Base-by-base conservation (phyloP, 345 rosid genomes). In the Anacardium occidentale region DNA sequence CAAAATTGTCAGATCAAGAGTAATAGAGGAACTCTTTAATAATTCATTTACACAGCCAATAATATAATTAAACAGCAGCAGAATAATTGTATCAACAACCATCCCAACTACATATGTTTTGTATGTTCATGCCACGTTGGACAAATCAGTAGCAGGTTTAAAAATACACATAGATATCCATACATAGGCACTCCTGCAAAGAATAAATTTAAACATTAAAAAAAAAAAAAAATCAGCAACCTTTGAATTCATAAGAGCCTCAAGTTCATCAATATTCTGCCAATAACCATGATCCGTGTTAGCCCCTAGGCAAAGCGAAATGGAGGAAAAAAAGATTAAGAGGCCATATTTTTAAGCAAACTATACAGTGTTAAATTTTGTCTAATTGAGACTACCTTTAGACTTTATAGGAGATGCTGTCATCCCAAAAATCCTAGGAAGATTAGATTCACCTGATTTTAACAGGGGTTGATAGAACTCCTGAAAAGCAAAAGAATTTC, bases 391-490 rank as follows among this genome's bases (percentile, higher is more conserved):
- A 48, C 48, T 75, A 92, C 98, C 93, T 77, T 92, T 92, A 21
- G 91, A 71, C 72, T 91, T 90, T 62, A 95, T 90, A 24, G 80
- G 99, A 58, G 98, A 95, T 44, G 98, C 98, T 26, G 97, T 95
- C 99, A 92, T 87, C 61, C 99, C 99, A 64, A 90, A 82, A 77
- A 95, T 88, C 81, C 92, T 78, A 1, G 99, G 99, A 77, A 91
- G 83, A 58, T 75, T 25, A 5, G 68, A 52, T 45, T 11, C 65
- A 74, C 81, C 80, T 62, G 79, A 77, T 18, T 25, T 34, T 17
- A 86, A 66, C 58, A 79, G 79, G 4, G 64, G 76, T 74, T 91
- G 94, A 84, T 89, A 95, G 73, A 89, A 95, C 70, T 95, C 98
- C 99, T 95, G 85, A 79, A 54, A 74, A 62, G 71, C 24, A 66